Conservation (phyloP, 2,329 filamentous ascomycete genomes). For the Trichophyton simii region DNA sequence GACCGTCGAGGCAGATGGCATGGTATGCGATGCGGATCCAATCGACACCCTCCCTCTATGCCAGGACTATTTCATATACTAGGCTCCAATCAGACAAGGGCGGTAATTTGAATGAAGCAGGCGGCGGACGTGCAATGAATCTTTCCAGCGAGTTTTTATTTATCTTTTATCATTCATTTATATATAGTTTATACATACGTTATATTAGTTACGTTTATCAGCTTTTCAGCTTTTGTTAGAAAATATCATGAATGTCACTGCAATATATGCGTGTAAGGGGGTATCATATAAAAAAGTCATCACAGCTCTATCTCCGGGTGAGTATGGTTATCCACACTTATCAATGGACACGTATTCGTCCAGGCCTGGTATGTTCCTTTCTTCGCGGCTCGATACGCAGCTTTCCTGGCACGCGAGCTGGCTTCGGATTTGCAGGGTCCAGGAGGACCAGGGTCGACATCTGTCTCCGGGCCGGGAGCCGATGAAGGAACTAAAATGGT, state of each 20-base stretch:
- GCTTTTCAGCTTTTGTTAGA: neutral
- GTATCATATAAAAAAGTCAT: neutral
- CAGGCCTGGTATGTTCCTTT: slow-evolving; percentile 34
- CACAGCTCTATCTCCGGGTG: slow-evolving; percentile 33
- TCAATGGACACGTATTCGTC: slow-evolving; percentile 27
- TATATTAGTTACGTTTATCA: neutral
- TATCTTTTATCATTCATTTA: neutral
- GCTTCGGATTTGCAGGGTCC: neutral
- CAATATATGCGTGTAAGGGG: neutral
- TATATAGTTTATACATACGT: neutral
- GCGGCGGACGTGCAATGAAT: neutral
- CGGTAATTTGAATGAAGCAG: neutral
- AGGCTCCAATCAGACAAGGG: slow-evolving; percentile 11
- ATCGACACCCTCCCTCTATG: slow-evolving; percentile 59
- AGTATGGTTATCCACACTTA: slow-evolving; percentile 34
- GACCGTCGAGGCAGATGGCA: slow-evolving; percentile 70
- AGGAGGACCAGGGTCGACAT: neutral
- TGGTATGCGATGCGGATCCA: slow-evolving; percentile 60
- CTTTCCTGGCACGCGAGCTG: slow-evolving; percentile 4
- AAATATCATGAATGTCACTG: neutral
- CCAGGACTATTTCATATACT: slow-evolving; percentile 68
- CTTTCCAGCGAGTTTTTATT: neutral
- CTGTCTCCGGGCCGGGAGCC: slow-evolving; percentile 3
- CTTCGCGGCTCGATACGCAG: slow-evolving; percentile 31
- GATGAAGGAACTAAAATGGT: neutral